phyloP scores from a whole-genome alignment of 768 basidiomycete species.

The Leccinum aurantiacum region DNA sequence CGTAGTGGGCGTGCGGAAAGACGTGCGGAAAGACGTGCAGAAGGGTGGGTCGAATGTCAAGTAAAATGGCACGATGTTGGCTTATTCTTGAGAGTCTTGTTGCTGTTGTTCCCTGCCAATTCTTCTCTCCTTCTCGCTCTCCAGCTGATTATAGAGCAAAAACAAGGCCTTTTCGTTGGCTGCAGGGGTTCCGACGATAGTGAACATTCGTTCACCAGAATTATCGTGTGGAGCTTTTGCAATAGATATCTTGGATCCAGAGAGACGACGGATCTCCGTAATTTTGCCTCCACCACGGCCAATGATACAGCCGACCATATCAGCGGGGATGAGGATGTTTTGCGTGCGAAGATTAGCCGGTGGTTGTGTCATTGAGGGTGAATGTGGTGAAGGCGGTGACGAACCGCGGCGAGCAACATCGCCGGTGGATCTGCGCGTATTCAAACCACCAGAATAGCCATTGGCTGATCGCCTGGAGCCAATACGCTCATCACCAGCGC shows the following conservation, averaged over 20 bases:
- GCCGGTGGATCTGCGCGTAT: slow-evolving; percentile 65
- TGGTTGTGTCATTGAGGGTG: slow-evolving; percentile 52
- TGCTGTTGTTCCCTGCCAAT: slow-evolving; percentile 83
- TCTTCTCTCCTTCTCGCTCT: slow-evolving; percentile 94
- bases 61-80: background rate
- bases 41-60: slow-evolving; percentile 1
- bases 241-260: slow-evolving; percentile 97
- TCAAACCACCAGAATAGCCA: slow-evolving; percentile 49
- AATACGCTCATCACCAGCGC: slow-evolving; percentile 69
- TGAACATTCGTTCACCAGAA: slow-evolving; percentile 99
- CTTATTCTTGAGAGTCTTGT: slow-evolving; percentile 61
- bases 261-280: slow-evolving; percentile 96
- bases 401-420: slow-evolving; percentile 49
- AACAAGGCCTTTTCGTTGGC: slow-evolving; percentile 98
- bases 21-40: slow-evolving; percentile 19
- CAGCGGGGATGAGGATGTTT: slow-evolving; percentile 98
- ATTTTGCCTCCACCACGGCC: slow-evolving; percentile 98
- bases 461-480: slow-evolving; percentile 50
- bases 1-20: slow-evolving; percentile 14
- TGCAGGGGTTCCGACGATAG: slow-evolving; percentile 94
- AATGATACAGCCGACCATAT: slow-evolving; percentile 98
- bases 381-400: slow-evolving; percentile 35
- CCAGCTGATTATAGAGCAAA: slow-evolving; percentile 94
- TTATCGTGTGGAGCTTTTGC: slow-evolving; percentile 99
- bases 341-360: slow-evolving; percentile 91